Evolutionary conservation across 371 early-diverging fungal species (phyloP), one percentile per base, ranked within the genome.

Genomic region (Rhizomucor miehei): DNA sequence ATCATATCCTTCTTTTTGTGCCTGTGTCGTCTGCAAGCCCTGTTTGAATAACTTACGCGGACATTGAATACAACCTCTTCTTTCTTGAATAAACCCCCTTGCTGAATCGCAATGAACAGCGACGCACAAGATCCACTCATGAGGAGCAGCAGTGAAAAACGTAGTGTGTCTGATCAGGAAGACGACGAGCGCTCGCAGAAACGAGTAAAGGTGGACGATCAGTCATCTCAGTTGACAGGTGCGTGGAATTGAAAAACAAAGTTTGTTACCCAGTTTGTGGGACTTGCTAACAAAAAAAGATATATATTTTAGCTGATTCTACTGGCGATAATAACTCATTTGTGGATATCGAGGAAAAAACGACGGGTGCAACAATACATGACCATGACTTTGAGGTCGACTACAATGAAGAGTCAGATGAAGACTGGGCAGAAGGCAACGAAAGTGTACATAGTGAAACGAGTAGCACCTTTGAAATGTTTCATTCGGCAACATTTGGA

Each of bases 321-420:
- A 29, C 29, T 29, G 29, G 29, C 29, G 29, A 29, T 8, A 29
- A 29, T 29, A 29, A 29, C 8, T 29, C 29, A 29, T 29, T 29
- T 29, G 20, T 55, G 6, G 55, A 55, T 40, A 41, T 47, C 36
- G 55, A 39, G 16, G 44, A 47, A 47, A 47, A 47, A 20, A 29
- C 1, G 23, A 48, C 10, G 24, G 40, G 40, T 3, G 13, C 48
- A 13, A 51, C 50, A 16, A 56, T 61, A 24, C 50, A 48, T 34
- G 51, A 66, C 54, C 52, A 54, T 14, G 48, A 57, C n/a, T 57
- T 62, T 51, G 63, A 70, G 14, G 73, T 69, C 11, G 65, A 63
- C 13, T 72, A 74, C 21, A 70, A 74, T 47, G 78, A 75, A 48
- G 78, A 78, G 39, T 72, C 75, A 1, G 78, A 78, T 59, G 69